Base-by-base conservation (phyloP, 352 stramenopile genomes). In the Phytophthora pisi region DNA sequence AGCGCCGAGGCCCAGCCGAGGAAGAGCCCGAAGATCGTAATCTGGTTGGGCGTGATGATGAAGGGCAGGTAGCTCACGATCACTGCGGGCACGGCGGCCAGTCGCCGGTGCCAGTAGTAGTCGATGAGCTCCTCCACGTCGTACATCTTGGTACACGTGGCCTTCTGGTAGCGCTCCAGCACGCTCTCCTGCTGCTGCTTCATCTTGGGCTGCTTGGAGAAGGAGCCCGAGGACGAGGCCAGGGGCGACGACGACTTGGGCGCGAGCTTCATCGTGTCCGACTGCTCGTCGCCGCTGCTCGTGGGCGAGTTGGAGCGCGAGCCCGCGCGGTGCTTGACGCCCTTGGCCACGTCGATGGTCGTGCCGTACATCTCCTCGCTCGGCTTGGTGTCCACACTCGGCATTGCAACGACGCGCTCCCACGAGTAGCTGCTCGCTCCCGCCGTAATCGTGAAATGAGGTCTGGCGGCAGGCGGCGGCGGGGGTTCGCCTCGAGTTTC, bases 21-120 rank as follows among this genome's bases (percentile, higher is more conserved):
- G 13, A 62, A 79, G 2, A 95, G 61, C 3, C 86, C 86, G 60
- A 93, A 91, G 59, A 95, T 72, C 40, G 86, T 95, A 67, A 95
- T 95, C 72, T 95, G 86, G 73, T 95, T 95, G 26, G 86, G 86
- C 34, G 86, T 95, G 66, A 95, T 89, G 26, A 93, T 82, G 45
- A 93, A 90, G 10, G 86, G 86, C 66, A 95, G 42, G 68, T 95
- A 95, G 67, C 85, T 93, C 65, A 95, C 88, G 52, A 93, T 71
- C 43, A 93, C 84, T 34, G 86, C 85, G 23, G 73, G 74, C 26
- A 95, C 75, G 20, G 86, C 86, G 0, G 86, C 86, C 40, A 95
- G 73, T 5, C 86, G 84, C 24, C 86, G 82, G 61, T 95, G 86
- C 72, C 91, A 92, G 51, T 93, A 95, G 61, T 87, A 95, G 64